Base-by-base conservation (phyloP, 306 rosid genomes). In the Alnus glutinosa region DNA sequence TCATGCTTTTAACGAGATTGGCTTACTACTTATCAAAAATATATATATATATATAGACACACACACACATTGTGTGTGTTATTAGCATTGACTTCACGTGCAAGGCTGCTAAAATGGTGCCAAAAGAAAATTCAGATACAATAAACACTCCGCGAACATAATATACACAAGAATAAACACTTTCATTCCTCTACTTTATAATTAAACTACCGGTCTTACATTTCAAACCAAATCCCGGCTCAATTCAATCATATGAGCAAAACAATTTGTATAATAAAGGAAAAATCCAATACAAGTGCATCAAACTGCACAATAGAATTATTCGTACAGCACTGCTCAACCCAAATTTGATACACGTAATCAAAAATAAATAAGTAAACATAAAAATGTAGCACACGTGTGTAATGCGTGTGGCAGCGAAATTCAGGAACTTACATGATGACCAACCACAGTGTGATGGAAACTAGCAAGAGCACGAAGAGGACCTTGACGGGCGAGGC, bases 401-500 rank as follows among this genome's bases (percentile, higher is more conserved):
- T n/a, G 2, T 30, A 9, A 63, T 30, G 44, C 13, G 77, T 10
- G 39, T 28, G 58, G 50, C 30, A 76, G 28, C 39, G 32, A 18
- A 74, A 72, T 71, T n/a, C 18, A 42, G 67, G 63, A 67, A 85
- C 95, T 86, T 85, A 95, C 99, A 91, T 90, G 93, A 93, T 91
- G 68, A 91, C 48, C 55, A 95, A 78, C 97, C 97, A 95, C 83
- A 91, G 81, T 61, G 90, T 87, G 86, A 93, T 82, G 49, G 94
- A 91, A 77, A 93, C 75, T 9, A 92, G 67, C 90, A 91, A 76
- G 88, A 95, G 90, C 13, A 92, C 91, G 70, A 87, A 93, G 85
- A 95, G 94, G 83, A 92, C 90, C 75, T 90, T 89, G 81, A 90
- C 91, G n/a, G 97, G 92, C 57, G 98, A 90, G 78, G 90, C 96